Percentiles rank a stretch among this genome's conserved stretches.
These are phyloP conservation scores for Cladosporium austrohemisphaericum DNA, from an alignment of 2,329 filamentous ascomycete species.

Conservation along the genomic window DNA sequence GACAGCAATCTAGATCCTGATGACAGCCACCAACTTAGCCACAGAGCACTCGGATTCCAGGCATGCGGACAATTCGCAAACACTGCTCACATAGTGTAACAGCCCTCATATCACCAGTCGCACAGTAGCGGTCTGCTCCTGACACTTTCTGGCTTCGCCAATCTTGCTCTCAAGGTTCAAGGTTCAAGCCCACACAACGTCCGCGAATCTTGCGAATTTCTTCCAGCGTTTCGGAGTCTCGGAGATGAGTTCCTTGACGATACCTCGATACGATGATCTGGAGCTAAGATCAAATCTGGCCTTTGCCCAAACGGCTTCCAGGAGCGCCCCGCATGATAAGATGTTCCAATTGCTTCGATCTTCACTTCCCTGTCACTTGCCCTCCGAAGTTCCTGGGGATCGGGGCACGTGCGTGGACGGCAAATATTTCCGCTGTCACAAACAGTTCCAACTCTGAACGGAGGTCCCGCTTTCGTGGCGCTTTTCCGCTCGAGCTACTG, in stretches of 20 bases:
- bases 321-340: background rate
- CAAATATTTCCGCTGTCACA: background rate
- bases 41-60: too few relatives aligned
- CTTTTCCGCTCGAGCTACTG: background rate
- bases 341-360: slow-evolving; percentile 5
- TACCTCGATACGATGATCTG: slow-evolving; percentile 6
- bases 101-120: too few relatives aligned
- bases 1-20: background rate
- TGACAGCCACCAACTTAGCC: background rate
- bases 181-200: slow-evolving; percentile 8
- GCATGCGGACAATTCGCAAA: too few relatives aligned
- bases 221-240: background rate
- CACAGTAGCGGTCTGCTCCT: too few relatives aligned
- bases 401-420: too few relatives aligned
- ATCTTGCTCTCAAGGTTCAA: background rate
- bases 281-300: background rate
- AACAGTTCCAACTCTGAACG: too few relatives aligned
- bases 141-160: background rate
- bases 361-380: background rate
- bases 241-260: slow-evolving; percentile 10
- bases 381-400: background rate
- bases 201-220: slow-evolving; percentile 1
- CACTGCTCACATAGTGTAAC: too few relatives aligned
- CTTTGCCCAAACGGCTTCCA: background rate
- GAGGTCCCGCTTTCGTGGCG: too few relatives aligned